Conservation (phyloP, 1,139 yeast genomes). For the Protomyces inundatus region DNA sequence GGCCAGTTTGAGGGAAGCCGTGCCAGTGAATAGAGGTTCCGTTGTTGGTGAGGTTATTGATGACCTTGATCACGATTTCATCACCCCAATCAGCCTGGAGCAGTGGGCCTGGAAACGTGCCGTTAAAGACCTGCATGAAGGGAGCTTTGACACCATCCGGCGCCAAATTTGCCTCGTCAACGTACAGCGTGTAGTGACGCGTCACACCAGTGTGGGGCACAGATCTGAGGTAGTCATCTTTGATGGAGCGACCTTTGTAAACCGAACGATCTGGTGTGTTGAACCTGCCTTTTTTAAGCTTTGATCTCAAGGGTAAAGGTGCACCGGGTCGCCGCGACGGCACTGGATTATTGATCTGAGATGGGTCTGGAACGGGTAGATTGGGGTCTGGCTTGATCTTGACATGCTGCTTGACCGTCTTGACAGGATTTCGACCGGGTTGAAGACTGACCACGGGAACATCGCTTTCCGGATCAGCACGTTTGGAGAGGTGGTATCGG, state of each 20-base stretch:
- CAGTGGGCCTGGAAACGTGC: slow-evolving; percentile 67
- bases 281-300: not conserved
- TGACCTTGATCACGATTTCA: slow-evolving; percentile 53
- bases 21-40: slow-evolving; percentile 76
- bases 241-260: not conserved
- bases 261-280: not conserved
- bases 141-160: slow-evolving; percentile 40
- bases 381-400: not conserved
- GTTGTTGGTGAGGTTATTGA: slow-evolving; percentile 53
- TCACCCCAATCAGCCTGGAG: slow-evolving; percentile 65
- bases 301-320: not conserved
- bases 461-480: not conserved
- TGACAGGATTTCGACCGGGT: not conserved
- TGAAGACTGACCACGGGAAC: not conserved
- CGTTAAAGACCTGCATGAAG: slow-evolving; percentile 39
- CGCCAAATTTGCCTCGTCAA: not conserved
- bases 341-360: not conserved
- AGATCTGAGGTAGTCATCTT: not conserved
- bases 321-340: not conserved
- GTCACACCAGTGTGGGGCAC: not conserved
- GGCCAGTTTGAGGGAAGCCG: slow-evolving; percentile 67
- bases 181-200: not conserved
- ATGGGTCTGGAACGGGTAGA: not conserved
- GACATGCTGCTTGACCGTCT: not conserved
- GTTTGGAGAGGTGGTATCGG: too few relatives aligned